Evolutionary conservation across 2,329 filamentous ascomycete species (phyloP).

Genomic region (Elsinoe necatrix): DNA sequence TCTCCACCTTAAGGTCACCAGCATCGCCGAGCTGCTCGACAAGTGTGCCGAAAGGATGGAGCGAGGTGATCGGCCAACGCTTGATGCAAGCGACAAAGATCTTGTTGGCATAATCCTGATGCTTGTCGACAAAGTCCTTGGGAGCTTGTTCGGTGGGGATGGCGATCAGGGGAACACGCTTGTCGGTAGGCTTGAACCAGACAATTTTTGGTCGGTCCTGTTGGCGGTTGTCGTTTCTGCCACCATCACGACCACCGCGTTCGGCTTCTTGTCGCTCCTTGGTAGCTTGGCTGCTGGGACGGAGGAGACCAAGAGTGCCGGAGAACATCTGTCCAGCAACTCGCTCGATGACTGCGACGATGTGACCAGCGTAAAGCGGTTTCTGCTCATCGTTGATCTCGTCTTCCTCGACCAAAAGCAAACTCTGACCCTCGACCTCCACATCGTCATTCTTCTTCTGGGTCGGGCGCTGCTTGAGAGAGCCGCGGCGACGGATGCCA

Average conservation of each 20-base stretch:
- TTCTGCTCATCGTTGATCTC: conserved; percentile 98
- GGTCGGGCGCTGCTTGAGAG: conserved; percentile 88
- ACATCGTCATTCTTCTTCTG: conserved; percentile 99
- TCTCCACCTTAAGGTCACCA: conserved; percentile 96
- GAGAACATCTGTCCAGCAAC: conserved; percentile 99
- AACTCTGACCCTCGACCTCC: conserved; percentile 93
- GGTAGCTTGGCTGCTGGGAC: conserved; percentile 94
- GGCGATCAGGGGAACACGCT: conserved; percentile 93
- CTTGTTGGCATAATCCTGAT: conserved; percentile 92
- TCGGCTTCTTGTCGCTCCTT: conserved; percentile 99
- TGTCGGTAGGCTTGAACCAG: conserved; percentile 99
- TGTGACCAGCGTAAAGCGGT: conserved; percentile 90
- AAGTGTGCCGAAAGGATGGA: conserved; percentile 95
- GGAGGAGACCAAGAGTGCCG: conserved; percentile 79
- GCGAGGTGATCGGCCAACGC: conserved; percentile 98
- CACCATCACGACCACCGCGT: conserved; percentile 79
- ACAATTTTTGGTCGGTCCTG: conserved; percentile 99
- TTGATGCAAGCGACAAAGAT: conserved; percentile 99
- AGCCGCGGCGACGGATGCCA: conserved; percentile 83
- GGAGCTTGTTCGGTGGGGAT: conserved; percentile 98
- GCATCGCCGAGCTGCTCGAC: conserved; percentile 96
- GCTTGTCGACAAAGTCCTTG: conserved; percentile 95
- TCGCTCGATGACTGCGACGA: conserved; percentile 94
- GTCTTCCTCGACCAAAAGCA: conserved; percentile 94
- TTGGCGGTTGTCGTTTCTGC: conserved; percentile 60